Conservation (phyloP, 2,329 filamentous ascomycete genomes). For the Colletotrichum chlorophyti region DNA sequence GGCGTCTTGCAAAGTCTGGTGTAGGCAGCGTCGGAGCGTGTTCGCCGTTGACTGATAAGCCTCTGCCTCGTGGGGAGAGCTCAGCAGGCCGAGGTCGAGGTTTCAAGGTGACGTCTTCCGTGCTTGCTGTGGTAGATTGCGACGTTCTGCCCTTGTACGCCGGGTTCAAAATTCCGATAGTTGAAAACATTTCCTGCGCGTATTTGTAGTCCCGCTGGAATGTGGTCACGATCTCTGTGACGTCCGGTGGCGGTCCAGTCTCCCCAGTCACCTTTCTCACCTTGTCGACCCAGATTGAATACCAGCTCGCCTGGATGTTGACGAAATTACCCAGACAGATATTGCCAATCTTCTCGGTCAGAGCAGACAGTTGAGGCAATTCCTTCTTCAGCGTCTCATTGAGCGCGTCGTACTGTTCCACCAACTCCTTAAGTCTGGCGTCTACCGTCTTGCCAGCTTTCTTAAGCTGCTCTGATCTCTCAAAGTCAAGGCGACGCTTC, state of each 20-base stretch:
- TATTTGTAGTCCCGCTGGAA: slow-evolving; percentile 83
- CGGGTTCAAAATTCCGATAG: slow-evolving; percentile 81
- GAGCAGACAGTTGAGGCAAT: slow-evolving; percentile 79
- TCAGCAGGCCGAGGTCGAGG: slow-evolving; percentile 57
- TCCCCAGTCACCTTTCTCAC: slow-evolving; percentile 77
- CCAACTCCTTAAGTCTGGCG: slow-evolving; percentile 81
- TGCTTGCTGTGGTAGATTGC: slow-evolving; percentile 64
- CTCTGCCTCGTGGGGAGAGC: slow-evolving; percentile 59
- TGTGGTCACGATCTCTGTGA: slow-evolving; percentile 75
- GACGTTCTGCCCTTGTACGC: slow-evolving; percentile 65
- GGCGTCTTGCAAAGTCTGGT: slow-evolving; percentile 69
- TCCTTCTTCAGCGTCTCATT: slow-evolving; percentile 95
- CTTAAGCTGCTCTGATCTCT: slow-evolving; percentile 78
- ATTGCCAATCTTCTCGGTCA: slow-evolving; percentile 83
- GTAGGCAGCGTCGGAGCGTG: slow-evolving; percentile 67
- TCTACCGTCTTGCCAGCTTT: slow-evolving; percentile 86
- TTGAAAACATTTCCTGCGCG: slow-evolving; percentile 74
- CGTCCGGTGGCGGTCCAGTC: slow-evolving; percentile 66
- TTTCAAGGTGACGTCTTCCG: slow-evolving; percentile 56
- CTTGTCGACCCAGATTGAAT: slow-evolving; percentile 82
- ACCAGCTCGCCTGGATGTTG: slow-evolving; percentile 85
- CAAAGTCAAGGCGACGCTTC: slow-evolving; percentile 90
- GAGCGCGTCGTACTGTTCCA: slow-evolving; percentile 87
- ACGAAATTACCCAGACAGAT: slow-evolving; percentile 85
- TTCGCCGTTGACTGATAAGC: slow-evolving; percentile 68